phyloP scores from a whole-genome alignment of 1,284 basidiomycete genomes.

The Trichosporon sp. region DNA sequence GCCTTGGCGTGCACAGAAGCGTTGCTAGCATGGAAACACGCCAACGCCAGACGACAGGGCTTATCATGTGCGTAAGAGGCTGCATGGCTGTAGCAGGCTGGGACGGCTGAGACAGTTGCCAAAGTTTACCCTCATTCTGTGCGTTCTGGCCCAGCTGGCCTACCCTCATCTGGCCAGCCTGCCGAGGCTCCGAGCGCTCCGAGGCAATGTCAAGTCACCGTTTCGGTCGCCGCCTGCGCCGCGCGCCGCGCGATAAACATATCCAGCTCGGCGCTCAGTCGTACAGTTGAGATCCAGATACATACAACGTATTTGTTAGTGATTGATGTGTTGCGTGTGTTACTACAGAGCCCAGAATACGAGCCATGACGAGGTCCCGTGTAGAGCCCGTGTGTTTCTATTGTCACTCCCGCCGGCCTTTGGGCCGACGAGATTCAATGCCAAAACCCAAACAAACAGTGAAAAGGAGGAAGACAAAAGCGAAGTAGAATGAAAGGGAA shows the following conservation, averaged over 20 bases:
- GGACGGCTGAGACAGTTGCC: not conserved
- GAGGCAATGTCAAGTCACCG: not conserved
- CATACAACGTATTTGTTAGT: not conserved
- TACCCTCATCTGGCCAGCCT: too few relatives aligned
- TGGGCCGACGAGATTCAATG: not conserved
- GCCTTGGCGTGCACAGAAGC: too few relatives aligned
- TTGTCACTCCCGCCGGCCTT: not conserved
- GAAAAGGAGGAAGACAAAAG: not conserved
- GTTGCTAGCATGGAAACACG: too few relatives aligned
- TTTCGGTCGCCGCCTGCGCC: too few relatives aligned
- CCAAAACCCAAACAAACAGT: not conserved
- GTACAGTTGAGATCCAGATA: not conserved
- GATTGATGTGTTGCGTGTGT: not conserved
- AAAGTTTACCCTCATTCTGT: not conserved
- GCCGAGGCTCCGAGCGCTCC: not conserved
- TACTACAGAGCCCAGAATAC: not conserved
- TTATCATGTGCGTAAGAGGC: not conserved
- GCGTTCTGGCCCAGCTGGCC: too few relatives aligned
- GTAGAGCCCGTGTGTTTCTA: not conserved
- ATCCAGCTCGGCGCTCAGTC: too few relatives aligned
- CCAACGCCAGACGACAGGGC: too few relatives aligned
- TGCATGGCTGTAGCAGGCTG: not conserved
- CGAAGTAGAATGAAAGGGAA: not conserved
- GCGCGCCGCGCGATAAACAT: too few relatives aligned
- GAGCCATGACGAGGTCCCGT: not conserved